phyloP scores from a whole-genome alignment of 148 eudicot genomes.

The Nyssa sinensis region DNA sequence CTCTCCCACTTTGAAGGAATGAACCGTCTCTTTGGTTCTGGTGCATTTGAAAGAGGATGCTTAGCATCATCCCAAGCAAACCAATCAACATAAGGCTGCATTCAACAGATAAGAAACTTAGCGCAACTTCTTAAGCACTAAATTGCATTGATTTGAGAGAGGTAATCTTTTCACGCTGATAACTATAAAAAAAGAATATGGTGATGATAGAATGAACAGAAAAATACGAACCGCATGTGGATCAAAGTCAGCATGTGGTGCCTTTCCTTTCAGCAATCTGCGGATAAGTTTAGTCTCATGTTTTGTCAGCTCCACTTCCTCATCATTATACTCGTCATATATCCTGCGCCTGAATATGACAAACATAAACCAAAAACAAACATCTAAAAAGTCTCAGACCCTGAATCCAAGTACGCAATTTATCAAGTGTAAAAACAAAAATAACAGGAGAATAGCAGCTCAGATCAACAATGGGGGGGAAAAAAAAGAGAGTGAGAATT shows the following conservation, averaged over 20 bases:
- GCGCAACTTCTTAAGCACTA: background rate
- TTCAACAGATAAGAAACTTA: slow-evolving; percentile 14
- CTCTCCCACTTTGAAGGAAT: slow-evolving; percentile 89
- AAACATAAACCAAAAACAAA: slow-evolving; percentile 5
- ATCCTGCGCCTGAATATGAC: slow-evolving; percentile 69
- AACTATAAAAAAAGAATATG: background rate
- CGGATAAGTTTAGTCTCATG: slow-evolving; percentile 56
- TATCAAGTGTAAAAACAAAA: background rate
- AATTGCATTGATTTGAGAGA: background rate
- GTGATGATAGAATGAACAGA: slow-evolving; percentile 7
- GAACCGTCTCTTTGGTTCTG: slow-evolving; percentile 92
- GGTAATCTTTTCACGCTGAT: background rate
- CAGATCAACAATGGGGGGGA: background rate
- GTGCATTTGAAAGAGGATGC: slow-evolving; percentile 85
- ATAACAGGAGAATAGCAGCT: no score
- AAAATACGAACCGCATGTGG: slow-evolving; percentile 62
- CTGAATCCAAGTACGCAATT: background rate
- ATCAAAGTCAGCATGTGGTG: slow-evolving; percentile 89
- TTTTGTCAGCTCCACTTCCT: slow-evolving; percentile 77
- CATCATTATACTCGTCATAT: slow-evolving; percentile 78
- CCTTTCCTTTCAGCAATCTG: slow-evolving; percentile 69
- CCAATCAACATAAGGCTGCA: slow-evolving; percentile 96
- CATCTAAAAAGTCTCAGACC: background rate
- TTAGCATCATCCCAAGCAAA: slow-evolving; percentile 64
- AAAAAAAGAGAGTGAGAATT: background rate